Evolutionary conservation across 768 basidiomycete genomes (phyloP).

Genomic region (Tephrocybe sp.): DNA sequence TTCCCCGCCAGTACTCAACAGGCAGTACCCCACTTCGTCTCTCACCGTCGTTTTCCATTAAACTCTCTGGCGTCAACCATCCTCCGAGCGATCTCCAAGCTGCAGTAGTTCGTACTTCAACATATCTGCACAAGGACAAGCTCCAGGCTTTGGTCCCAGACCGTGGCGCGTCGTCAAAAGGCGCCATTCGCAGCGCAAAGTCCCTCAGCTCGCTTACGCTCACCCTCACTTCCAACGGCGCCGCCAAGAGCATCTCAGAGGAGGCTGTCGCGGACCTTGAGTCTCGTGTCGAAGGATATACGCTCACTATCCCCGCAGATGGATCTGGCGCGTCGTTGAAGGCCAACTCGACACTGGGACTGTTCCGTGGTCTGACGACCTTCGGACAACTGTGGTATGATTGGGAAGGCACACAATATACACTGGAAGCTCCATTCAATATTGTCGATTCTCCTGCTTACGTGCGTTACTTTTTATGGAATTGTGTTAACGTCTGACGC

Average conservation of each 20-base stretch:
- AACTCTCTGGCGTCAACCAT: constrained; percentile 41
- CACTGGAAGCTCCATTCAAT: constrained; percentile 52
- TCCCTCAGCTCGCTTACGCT: constrained; percentile 45
- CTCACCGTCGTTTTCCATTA: constrained; percentile 35
- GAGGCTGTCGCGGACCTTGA: constrained; percentile 52
- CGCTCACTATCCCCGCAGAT: constrained; percentile 53
- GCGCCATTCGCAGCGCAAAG: constrained; percentile 38
- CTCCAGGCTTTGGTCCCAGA: constrained; percentile 60
- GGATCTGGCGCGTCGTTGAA: constrained; percentile 54
- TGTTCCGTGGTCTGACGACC: constrained; percentile 74
- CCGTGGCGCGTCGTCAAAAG: constrained; percentile 53
- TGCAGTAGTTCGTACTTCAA: constrained; percentile 49
- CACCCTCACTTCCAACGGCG: constrained; percentile 31
- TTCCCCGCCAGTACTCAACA: constrained; percentile 41
- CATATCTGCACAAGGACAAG: constrained; percentile 50
- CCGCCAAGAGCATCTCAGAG: constrained; percentile 48
- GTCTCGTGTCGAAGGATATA: constrained; percentile 62
- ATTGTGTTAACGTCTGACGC: background rate
- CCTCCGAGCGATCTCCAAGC: constrained; percentile 55
- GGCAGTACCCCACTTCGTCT: constrained; percentile 38
- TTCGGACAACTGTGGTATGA: constrained; percentile 73
- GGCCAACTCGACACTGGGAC: constrained; percentile 66
- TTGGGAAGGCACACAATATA: constrained; percentile 49
- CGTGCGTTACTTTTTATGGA: constrained; percentile 39
- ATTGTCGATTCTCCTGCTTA: constrained; percentile 67